A percentile compares a stretch with the other conserved stretches of the same genome.
Evolutionary conservation across 1,284 basidiomycete genomes (phyloP).

Genomic region (Sutorius eximius): DNA sequence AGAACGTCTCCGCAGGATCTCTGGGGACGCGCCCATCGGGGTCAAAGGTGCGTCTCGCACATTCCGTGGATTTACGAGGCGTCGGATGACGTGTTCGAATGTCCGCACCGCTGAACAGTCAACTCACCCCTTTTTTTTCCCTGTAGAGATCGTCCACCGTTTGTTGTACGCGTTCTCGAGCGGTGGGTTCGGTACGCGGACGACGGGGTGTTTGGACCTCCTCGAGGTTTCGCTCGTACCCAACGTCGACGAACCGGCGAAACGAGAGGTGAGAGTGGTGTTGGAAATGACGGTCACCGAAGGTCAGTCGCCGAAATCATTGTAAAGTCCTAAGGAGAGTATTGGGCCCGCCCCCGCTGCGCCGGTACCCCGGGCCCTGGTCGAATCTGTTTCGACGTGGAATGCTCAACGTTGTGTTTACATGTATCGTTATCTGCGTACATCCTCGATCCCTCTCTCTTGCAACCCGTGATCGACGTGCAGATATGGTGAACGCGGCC

Average conservation of each 20-base stretch:
- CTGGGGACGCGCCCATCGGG: slow-evolving; percentile 45
- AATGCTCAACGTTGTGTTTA: not conserved
- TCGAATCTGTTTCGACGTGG: not conserved
- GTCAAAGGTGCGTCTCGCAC: slow-evolving; percentile 36
- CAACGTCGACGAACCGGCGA: slow-evolving; percentile 46
- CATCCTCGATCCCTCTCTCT: too few species aligned
- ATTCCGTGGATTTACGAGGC: not conserved
- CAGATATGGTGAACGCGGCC: slow-evolving; percentile 52
- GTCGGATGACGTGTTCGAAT: not conserved
- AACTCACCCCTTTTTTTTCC: slow-evolving; percentile 14
- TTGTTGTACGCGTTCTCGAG: slow-evolving; percentile 7
- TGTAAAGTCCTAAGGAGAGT: not conserved
- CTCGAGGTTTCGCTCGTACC: slow-evolving; percentile 45
- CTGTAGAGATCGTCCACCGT: slow-evolving; percentile 20
- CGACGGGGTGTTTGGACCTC: slow-evolving; percentile 34
- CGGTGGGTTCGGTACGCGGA: slow-evolving; percentile 19
- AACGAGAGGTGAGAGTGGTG: slow-evolving; percentile 48
- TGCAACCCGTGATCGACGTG: slow-evolving; percentile 10
- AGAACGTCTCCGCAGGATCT: slow-evolving; percentile 20
- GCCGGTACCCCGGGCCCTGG: too few species aligned
- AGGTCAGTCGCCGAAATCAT: slow-evolving; percentile 37
- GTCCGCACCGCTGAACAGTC: not conserved
- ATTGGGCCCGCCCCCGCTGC: too few species aligned
- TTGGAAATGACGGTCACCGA: slow-evolving; percentile 47
- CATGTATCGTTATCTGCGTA: not conserved